Base-by-base conservation (phyloP, 2,329 filamentous ascomycete genomes). In the Stachybotrys echinatus region DNA sequence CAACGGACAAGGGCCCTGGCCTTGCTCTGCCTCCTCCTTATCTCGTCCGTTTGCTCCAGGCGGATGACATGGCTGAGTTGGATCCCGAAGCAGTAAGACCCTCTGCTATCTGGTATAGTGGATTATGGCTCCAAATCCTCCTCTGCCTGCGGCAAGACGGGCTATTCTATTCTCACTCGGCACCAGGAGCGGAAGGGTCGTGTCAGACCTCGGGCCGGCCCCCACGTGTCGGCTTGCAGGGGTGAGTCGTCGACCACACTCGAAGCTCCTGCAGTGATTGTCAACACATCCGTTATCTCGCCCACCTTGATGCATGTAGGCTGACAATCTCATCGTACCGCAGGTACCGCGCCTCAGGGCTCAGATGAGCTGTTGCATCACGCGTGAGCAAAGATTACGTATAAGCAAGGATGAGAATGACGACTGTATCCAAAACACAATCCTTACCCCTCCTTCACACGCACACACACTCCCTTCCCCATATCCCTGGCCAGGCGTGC, bases 141-240 rank as follows among this genome's bases (percentile, higher is more conserved):
- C 27, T 34, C 14, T 10, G 27, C 14, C 27, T 8, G 27, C 27
- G 27, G 27, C 27, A 34, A 34, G 27, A 34, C 27, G 27, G 27
- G 27, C 27, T 34, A 34, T 34, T 34, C 27, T 34, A 34, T 14
- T 14, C 14, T 34, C 27, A 34, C 14, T 14, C 10, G 27, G 10
- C 10, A 14, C 27, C 10, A 34, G 27, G 17, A 40, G 19, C 38
- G 38, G 38, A 40, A 40, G 12, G 48, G 48, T 42, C 47, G 52
- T 27, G 50, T 50, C 48, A 59, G 58, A 56, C 59, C 27, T 60
- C 59, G 59, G 59, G 58, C 59, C 59, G 59, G 59, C 44, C 59
- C 53, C 58, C 59, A 61, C 60, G 59, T 58, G 58, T 55, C 48
- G 56, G 47, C 54, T 54, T 57, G 55, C 56, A 59, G 54, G 48